Evolutionary conservation across 139 green algal genomes (phyloP), one percentile per base, ranked within the genome.

Genomic region (Pleodorina starrii): DNA sequence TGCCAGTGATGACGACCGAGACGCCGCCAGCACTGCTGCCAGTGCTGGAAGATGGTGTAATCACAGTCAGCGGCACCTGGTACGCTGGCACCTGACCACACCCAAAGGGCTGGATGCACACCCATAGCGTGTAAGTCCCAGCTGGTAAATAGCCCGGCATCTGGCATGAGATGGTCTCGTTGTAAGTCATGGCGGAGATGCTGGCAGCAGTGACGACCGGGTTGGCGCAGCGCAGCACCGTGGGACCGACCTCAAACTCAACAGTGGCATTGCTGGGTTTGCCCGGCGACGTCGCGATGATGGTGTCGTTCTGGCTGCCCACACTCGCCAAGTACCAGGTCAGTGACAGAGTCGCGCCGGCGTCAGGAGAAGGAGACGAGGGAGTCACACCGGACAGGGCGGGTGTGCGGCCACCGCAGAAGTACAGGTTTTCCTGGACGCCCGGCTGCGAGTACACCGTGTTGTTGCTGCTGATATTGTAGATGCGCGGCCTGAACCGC

Each of bases 11-110:
- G 36, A 60, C 86, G 14, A 93, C 50, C 1, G 25, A 27, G 2
- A 43, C 80, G 46, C 90, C 90, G 36, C 90, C 90, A 16, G 68
- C 90, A 27, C 82, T 90, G 51, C 57, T 69, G 44, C 90, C 86
- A 6, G 19, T 42, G 38, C 27, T 75, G 1, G 82, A 50, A 1
- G 46, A 50, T 14, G 85, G 17, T 36, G 7, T 29, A 38, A 59
- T 82, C 23, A 91, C 44, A 19, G 50, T 81, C 25, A 90, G 44
- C 7, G 80, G 40, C 36, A 86, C 81, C 25, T 71, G 57, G 78
- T 79, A 80, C 12, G 25, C 23, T 17, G 46, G 38, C 43, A 36
- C 1, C 16, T 60, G 23, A 42, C 84, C 84, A 48, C 84, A 89
- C 48, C 84, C 84, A 21, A 60, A 82, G 14, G 84, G 84, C 69